Percentiles rank a stretch among this genome's conserved stretches.
Evolutionary conservation across 257 asterid genomes (phyloP).

Genomic region (Handroanthus guayacan): DNA sequence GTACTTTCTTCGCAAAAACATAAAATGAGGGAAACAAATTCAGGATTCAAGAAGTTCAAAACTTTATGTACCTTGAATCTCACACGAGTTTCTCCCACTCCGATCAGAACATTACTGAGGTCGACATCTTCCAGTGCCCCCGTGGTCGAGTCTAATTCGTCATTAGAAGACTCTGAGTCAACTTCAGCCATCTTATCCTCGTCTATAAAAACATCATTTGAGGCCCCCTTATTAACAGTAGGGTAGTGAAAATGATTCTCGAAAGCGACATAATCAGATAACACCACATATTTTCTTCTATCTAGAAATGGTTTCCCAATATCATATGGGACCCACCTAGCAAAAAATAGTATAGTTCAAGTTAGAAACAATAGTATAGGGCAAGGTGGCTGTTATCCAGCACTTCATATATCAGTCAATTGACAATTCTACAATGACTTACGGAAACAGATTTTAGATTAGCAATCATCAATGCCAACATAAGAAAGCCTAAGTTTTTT

Average conservation of each 20-base stretch:
- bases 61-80: constrained; percentile 64
- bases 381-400: constrained; percentile 2
- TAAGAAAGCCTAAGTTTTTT: background rate
- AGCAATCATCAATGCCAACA: background rate
- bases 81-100: constrained; percentile 61
- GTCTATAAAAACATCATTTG: constrained; percentile 53
- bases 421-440: background rate
- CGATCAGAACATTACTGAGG: constrained; percentile 65
- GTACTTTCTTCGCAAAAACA: constrained; percentile 4
- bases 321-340: constrained; percentile 90
- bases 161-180: constrained; percentile 72
- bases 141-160: constrained; percentile 56
- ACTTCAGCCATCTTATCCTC: constrained; percentile 67
- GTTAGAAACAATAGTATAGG: constrained; percentile 27
- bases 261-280: constrained; percentile 69
- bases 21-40: background rate
- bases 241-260: constrained; percentile 42
- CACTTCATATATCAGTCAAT: constrained; percentile 3
- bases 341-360: constrained; percentile 19
- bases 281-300: constrained; percentile 65
- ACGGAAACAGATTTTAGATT: background rate
- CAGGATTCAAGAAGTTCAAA: constrained; percentile 6
- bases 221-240: constrained; percentile 36
- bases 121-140: constrained; percentile 54
- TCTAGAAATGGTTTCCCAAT: constrained; percentile 77